phyloP scores from a whole-genome alignment of 2,329 filamentous ascomycete species.

The Aspergillus caelatus region DNA sequence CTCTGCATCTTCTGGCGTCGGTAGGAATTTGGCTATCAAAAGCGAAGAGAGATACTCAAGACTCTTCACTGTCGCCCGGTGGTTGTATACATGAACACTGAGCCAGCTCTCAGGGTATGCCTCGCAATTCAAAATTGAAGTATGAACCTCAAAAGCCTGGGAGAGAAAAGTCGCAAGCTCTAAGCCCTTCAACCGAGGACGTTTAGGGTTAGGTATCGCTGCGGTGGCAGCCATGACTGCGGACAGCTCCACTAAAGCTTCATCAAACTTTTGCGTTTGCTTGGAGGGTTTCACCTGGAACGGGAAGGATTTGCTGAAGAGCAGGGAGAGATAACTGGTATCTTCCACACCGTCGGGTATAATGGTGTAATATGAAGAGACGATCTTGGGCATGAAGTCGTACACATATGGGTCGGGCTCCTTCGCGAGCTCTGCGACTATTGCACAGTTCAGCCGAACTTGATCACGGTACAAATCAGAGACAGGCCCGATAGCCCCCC shows the following conservation, averaged over 20 bases:
- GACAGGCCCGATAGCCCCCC: constrained; percentile 74
- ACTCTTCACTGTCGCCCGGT: constrained; percentile 84
- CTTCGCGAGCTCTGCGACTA: constrained; percentile 82
- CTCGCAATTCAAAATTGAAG: constrained; percentile 85
- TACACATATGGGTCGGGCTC: constrained; percentile 79
- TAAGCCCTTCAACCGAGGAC: constrained; percentile 75
- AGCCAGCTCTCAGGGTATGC: constrained; percentile 90
- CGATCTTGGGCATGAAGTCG: constrained; percentile 86
- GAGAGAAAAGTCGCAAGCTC: constrained; percentile 76
- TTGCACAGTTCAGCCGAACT: constrained; percentile 88
- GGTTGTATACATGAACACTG: constrained; percentile 89
- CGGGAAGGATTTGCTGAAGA: constrained; percentile 88
- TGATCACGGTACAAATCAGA: constrained; percentile 90
- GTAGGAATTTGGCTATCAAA: constrained; percentile 80
- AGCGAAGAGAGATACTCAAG: constrained; percentile 80
- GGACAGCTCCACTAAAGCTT: constrained; percentile 84
- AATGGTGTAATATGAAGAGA: constrained; percentile 84
- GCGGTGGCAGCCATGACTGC: constrained; percentile 83
- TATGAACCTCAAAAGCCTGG: constrained; percentile 79
- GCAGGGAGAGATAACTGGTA: constrained; percentile 71
- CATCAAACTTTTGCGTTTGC: constrained; percentile 70
- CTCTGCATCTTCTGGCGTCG: constrained; percentile 87
- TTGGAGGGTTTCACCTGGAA: constrained; percentile 75
- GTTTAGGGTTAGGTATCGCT: constrained; percentile 71
- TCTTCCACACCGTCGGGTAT: constrained; percentile 64